Conservation (phyloP, 805 yeast genomes). For the Candida adriatica region DNA sequence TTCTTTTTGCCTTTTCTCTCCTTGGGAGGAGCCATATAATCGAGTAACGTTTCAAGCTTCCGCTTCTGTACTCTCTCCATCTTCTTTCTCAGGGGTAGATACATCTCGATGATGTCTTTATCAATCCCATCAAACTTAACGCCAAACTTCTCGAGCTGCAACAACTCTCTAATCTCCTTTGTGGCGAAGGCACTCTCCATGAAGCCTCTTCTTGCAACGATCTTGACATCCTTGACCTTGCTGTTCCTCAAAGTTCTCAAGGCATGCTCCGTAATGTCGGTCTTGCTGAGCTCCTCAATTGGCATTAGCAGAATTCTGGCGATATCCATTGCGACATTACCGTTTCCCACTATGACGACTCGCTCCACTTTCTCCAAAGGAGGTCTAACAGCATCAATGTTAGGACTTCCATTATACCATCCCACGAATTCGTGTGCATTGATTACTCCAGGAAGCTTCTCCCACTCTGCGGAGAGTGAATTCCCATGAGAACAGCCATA, state of each 20-base stretch:
- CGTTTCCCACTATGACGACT: constrained; percentile 89
- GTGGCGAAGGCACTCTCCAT: constrained; percentile 85
- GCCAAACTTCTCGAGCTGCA: constrained; percentile 49
- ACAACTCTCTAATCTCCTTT: constrained; percentile 82
- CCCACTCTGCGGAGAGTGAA: constrained; percentile 51
- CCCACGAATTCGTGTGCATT: constrained; percentile 85
- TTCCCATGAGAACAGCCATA: constrained; percentile 71
- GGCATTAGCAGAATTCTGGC: constrained; percentile 71
- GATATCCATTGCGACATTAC: constrained; percentile 91
- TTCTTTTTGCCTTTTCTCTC: constrained; percentile 18
- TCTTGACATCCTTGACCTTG: constrained; percentile 53
- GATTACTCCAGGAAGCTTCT: constrained; percentile 50
- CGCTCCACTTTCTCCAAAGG: constrained; percentile 53
- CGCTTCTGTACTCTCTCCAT: constrained; percentile 46
- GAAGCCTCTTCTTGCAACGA: constrained; percentile 84
- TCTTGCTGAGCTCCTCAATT: constrained; percentile 46
- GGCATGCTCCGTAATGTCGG: constrained; percentile 70
- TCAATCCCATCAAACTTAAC: constrained; percentile 41
- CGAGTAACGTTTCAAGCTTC: constrained; percentile 53
- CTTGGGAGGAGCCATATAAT: constrained; percentile 35
- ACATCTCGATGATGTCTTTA: constrained; percentile 27
- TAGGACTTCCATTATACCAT: constrained; percentile 94
- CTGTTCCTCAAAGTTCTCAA: constrained; percentile 43
- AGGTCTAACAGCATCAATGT: constrained; percentile 37
- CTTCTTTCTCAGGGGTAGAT: constrained; percentile 57